Base-by-base conservation (phyloP, 805 yeast species). In the Yamadazyma endophytica region DNA sequence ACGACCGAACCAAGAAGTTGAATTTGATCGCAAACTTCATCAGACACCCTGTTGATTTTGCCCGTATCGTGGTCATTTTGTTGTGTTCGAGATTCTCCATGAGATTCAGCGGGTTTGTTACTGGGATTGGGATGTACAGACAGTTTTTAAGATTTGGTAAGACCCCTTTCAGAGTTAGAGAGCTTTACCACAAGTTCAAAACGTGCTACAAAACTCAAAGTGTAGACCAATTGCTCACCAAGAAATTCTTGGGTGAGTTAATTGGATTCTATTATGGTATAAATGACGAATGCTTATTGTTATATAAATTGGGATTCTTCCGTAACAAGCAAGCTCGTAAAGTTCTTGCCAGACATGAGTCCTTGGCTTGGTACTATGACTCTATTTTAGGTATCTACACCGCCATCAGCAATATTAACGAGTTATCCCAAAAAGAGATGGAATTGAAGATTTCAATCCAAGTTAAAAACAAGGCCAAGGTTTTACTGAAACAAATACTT, bases 121-220 rank as follows among this genome's bases (percentile, higher is more conserved):
- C 51, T 21, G 74, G 70, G 36, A 61, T 73, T 31, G 72, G 70
- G 31, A 55, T 70, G 8, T 82, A 78, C 52, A 71, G 92, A 54
- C 86, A 79, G 47, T 67, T 78, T 32, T 55, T 82, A 42, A 67
- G 90, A 43, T 80, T 80, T 37, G 90, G 89, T 24, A 74, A 77
- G 26, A 67, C 82, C 5, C 87, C 87, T 2, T 76, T 79, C 52
- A 64, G 80, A 40, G 24, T 77, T 2, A 48, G 68, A 21, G 52
- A 59, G 16, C 40, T 74, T 12, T 29, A 50, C 18, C 41, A 40
- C 13, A 69, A 67, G 37, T 9, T 75, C 1, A 7, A 17, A 11
- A 20, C 22, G 14, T 31, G 29, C 4, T 21, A 51, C 22, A 23
- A 44, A 24, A 36, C 32, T 14, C 36, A 47, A 38, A 20, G 13